phyloP scores from a whole-genome alignment of 352 stramenopile species.

The Phytopythium delawarense region DNA sequence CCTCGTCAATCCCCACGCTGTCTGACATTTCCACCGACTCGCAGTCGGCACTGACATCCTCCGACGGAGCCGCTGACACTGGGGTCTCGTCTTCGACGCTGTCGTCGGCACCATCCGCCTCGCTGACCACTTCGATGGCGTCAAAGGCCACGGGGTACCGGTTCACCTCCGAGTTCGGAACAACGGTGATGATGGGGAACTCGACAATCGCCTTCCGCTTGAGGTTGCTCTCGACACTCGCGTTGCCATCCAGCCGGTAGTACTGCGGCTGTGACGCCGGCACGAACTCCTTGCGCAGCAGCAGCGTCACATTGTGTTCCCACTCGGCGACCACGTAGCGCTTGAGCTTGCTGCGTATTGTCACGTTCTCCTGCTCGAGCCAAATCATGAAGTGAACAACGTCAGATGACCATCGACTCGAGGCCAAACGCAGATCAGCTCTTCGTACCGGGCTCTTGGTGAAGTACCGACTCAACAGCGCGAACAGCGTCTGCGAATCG shows the following conservation, averaged over 20 bases:
- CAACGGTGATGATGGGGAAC: slow-evolving; percentile 71
- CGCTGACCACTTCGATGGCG: slow-evolving; percentile 52
- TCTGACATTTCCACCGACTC: neutral
- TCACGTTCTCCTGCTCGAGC: slow-evolving; percentile 55
- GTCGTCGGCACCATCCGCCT: slow-evolving; percentile 1
- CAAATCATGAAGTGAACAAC: neutral
- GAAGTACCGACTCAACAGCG: slow-evolving; percentile 59
- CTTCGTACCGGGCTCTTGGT: slow-evolving; percentile 37
- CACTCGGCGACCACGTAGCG: slow-evolving; percentile 53
- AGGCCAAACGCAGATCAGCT: neutral
- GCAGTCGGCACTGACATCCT: neutral
- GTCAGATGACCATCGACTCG: neutral
- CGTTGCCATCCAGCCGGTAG: slow-evolving; percentile 62
- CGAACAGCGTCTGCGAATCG: slow-evolving; percentile 51
- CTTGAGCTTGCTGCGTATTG: slow-evolving; percentile 64
- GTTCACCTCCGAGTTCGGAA: slow-evolving; percentile 31
- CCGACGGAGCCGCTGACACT: neutral
- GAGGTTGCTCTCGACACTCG: slow-evolving; percentile 63
- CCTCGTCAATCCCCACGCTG: neutral
- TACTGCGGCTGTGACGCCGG: slow-evolving; percentile 60
- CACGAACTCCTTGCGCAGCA: slow-evolving; percentile 80
- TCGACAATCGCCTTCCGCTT: slow-evolving; percentile 78
- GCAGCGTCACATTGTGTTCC: slow-evolving; percentile 47
- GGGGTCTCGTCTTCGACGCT: slow-evolving; percentile 1
- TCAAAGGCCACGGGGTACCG: slow-evolving; percentile 63